Base-by-base conservation (phyloP, 805 yeast species). In the Monosporozyma aerobia region DNA sequence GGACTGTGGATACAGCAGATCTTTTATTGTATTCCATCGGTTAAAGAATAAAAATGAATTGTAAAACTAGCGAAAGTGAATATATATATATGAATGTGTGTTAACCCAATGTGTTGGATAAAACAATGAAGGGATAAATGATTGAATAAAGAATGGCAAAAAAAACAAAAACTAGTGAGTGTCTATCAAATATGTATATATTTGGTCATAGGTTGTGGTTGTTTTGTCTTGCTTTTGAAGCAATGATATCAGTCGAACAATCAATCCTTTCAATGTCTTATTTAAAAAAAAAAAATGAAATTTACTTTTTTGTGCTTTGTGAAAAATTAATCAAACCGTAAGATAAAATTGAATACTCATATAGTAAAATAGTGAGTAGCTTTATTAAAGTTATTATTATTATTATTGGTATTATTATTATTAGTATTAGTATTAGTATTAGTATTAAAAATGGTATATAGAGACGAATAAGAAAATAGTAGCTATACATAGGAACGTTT, bases 1-100 rank as follows among this genome's bases (percentile, higher is more conserved):
- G 67, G 2, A 64, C 63, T 11, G 67, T 64, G 2, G 69, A 63
- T 4, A 64, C 64, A 7, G 64, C 56, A 3, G 69, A 64, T 47
- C 69, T 51, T 46, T 62, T 59, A 49, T 63, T 61, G 48, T 63
- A 59, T 41, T 63, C 60, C 65, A 59, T 63, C 5, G 6, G 40
- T n/a, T 10, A 32, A 44, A 27, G 27, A 44, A 29, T 27, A 27
- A 29, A 44, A n/a, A 5, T 4, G 13, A 5, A 44, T 9, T 27
- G 35, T 7, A 29, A 25, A 25, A 11, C 19, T 6, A 25, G 29
- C 29, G 14, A 11, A 22, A 11, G 29, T 13, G 32, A 43, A 43
- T 43, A 43, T 43, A 43, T 25, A 43, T 43, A 43, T 25, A 43
- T 19, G 19, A 19, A 19, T 19, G 32, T 25, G 32, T 27, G 19